Percentiles rank a stretch among this genome's conserved stretches.
Conservation (phyloP, 2,329 filamentous ascomycete genomes). For the Trichoderma koningiopsis region DNA sequence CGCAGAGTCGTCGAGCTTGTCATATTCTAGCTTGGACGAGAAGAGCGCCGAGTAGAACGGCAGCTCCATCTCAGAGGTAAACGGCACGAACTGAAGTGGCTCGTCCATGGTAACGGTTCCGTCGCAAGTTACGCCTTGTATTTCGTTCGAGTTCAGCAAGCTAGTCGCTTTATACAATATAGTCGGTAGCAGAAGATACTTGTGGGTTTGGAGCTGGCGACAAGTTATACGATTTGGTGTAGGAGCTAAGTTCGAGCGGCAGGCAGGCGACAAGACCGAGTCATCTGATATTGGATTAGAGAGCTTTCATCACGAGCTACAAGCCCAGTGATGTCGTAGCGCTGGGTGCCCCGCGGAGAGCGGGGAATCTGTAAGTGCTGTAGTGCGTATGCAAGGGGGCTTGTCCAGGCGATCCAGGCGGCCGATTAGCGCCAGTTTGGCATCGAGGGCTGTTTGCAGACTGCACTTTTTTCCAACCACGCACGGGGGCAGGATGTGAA, state of each 20-base stretch:
- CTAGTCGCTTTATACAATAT: neutral
- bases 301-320: slow-evolving; percentile 30
- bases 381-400: slow-evolving; percentile 4
- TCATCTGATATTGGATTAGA: slow-evolving; percentile 31
- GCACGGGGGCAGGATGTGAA: neutral
- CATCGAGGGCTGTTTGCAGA: neutral
- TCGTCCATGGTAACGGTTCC: slow-evolving; percentile 49
- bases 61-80: slow-evolving; percentile 90
- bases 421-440: neutral
- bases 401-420: neutral
- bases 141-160: neutral
- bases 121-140: neutral
- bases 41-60: slow-evolving; percentile 95
- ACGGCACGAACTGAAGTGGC: slow-evolving; percentile 74
- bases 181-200: neutral
- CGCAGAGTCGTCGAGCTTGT: slow-evolving; percentile 93
- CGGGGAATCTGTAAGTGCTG: slow-evolving; percentile 13
- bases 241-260: neutral
- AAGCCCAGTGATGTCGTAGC: slow-evolving; percentile 29
- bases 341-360: slow-evolving; percentile 34
- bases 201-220: neutral
- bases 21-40: slow-evolving; percentile 90
- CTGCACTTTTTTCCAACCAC: neutral
- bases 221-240: neutral
- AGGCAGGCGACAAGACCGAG: slow-evolving; percentile 21